A percentile compares a stretch with the other conserved stretches of the same genome.
Conservation (phyloP, 2,329 filamentous ascomycete species). For the Metarhizium sp. region DNA sequence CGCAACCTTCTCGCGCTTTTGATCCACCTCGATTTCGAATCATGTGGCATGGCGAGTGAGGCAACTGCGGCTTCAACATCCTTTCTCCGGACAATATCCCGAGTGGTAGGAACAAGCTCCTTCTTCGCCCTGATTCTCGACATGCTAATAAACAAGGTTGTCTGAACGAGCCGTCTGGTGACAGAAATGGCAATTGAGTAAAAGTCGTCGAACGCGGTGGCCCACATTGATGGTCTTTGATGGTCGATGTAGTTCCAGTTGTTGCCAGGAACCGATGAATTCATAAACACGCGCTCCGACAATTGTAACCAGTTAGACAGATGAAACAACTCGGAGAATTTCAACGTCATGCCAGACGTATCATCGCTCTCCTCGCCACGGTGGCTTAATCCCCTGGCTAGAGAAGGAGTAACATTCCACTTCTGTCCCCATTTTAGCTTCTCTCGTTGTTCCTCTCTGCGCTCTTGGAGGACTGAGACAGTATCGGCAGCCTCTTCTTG, state of each 20-base stretch:
- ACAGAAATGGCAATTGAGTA: constrained; percentile 57
- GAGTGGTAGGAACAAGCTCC: constrained; percentile 17
- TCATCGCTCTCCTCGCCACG: constrained; percentile 2
- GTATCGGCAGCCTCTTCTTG: constrained; percentile 62
- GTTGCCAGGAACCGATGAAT: constrained; percentile 46
- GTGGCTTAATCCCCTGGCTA: constrained; percentile 22
- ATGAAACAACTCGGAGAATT: constrained; percentile 48
- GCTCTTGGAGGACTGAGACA: constrained; percentile 55
- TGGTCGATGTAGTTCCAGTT: constrained; percentile 59
- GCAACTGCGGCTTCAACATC: constrained; percentile 42
- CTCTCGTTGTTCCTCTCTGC: constrained; percentile 51
- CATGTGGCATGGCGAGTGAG: constrained; percentile 32
- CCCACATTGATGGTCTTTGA: constrained; percentile 60
- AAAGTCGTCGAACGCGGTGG: constrained; percentile 69
- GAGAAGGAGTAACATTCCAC: constrained; percentile 53
- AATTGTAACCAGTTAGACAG: constrained; percentile 52
- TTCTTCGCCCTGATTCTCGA: constrained; percentile 52
- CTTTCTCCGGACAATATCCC: constrained; percentile 25
- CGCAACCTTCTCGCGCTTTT: constrained; percentile 38
- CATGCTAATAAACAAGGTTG: constrained; percentile 59
- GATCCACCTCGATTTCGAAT: constrained; percentile 31
- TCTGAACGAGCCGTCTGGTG: constrained; percentile 61
- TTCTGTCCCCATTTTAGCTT: constrained; percentile 47
- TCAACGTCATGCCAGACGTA: constrained; percentile 20
- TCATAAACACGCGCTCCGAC: constrained; percentile 67